These are phyloP conservation scores for Tricholomella constricta DNA, from an alignment of 768 basidiomycete species.

Conservation along the genomic window DNA sequence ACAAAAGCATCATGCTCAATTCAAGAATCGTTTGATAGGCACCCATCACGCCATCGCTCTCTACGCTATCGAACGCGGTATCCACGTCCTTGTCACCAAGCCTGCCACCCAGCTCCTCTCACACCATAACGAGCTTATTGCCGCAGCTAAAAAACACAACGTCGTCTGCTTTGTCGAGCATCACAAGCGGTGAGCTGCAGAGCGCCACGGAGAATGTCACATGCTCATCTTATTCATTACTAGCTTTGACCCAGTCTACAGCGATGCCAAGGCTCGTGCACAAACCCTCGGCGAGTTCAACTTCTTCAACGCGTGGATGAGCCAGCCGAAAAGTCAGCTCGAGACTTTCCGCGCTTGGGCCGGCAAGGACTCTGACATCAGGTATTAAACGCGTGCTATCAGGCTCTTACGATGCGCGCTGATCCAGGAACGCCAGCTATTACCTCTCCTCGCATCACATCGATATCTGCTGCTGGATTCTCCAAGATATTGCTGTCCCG, in stretches of 20 bases:
- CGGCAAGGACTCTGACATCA: slow-evolving; percentile 92
- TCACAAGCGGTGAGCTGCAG: slow-evolving; percentile 67
- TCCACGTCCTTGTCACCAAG: slow-evolving; percentile 93
- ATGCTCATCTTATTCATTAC: background rate
- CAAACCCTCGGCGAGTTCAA: slow-evolving; percentile 85
- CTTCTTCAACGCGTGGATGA: slow-evolving; percentile 98
- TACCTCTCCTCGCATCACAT: slow-evolving; percentile 96
- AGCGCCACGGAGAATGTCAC: background rate
- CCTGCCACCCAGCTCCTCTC: slow-evolving; percentile 86
- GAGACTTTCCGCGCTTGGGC: slow-evolving; percentile 97
- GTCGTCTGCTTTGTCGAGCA: slow-evolving; percentile 95
- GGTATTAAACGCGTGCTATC: slow-evolving; percentile 37
- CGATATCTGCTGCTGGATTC: slow-evolving; percentile 85
- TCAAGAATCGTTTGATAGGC: slow-evolving; percentile 37
- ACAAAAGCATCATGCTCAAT: background rate
- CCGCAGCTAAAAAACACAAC: slow-evolving; percentile 74
- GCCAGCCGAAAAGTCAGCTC: slow-evolving; percentile 92
- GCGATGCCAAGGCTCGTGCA: slow-evolving; percentile 82
- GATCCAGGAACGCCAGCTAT: slow-evolving; percentile 52
- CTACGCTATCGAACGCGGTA: slow-evolving; percentile 81
- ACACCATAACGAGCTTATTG: slow-evolving; percentile 79
- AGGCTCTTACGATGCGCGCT: slow-evolving; percentile 6
- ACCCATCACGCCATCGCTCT: slow-evolving; percentile 86
- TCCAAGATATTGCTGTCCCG: slow-evolving; percentile 73
- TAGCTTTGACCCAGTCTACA: slow-evolving; percentile 89